Base-by-base conservation (phyloP, 768 basidiomycete genomes). In the Dacryopinax spathularia region DNA sequence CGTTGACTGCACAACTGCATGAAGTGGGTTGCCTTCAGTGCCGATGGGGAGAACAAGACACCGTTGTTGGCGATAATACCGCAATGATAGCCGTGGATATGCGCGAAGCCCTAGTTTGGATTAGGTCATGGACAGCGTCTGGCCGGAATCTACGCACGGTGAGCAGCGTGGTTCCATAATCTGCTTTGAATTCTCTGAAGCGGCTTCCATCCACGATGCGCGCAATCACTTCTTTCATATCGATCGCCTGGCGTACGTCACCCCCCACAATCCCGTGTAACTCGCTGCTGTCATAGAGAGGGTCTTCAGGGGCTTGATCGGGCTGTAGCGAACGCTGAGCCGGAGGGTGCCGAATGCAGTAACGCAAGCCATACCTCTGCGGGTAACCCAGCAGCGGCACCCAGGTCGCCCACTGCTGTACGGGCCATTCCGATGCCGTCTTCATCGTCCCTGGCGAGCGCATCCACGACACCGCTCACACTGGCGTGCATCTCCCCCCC, bases 21-120 rank as follows among this genome's bases (percentile, higher is more conserved):
- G 73, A 97, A 97, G 69, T 97, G 93, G 2, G 93, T 89, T 12
- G 92, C 91, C 73, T 97, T 96, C 62, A 92, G 75, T 1, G 93
- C 94, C 0, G 91, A 92, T 1, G 91, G 89, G 2, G 92, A 94
- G 75, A 96, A 91, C 20, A 97, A 77, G 63, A 97, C 93, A 66
- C 93, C 94, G 69, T 94, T 94, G 75, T 97, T 97, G 27, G 88
- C 93, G 35, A 93, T 81, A 65, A 97, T 91, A 2, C 93, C 93
- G 39, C 95, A 91, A 63, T 87, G 82, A 70, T 89, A 89, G 1
- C 91, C 91, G 70, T 91, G 91, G 39, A 94, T 81, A 71, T 87
- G 82, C 7, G 91, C 91, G 74, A 89, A 90, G n/a, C 89, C 89
- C 88, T 90, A 44, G 62, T 15, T 35, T 5, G 1, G n/a, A n/a